These are phyloP conservation scores for Schizothecium vesticola DNA, from an alignment of 495 filamentous ascomycete genomes.

Conservation along the genomic window DNA sequence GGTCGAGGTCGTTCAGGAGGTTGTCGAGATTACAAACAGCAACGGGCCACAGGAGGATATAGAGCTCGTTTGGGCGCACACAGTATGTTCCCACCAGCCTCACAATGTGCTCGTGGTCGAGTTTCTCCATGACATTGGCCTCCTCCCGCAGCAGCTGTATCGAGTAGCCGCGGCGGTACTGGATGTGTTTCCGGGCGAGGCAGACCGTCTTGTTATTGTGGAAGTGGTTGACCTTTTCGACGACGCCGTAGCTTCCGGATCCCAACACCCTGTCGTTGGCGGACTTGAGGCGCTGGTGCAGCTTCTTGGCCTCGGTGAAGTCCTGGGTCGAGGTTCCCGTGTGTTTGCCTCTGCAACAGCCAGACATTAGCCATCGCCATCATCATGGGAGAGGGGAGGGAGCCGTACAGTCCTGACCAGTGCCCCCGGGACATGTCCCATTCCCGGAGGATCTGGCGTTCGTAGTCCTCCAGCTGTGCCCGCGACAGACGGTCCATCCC, in stretches of 20 bases:
- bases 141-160: conserved; percentile 34
- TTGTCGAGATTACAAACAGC: conserved; percentile 37
- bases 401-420: conserved; percentile 34
- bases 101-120: conserved; percentile 39
- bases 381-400: not conserved
- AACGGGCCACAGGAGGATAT: conserved; percentile 39
- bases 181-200: conserved; percentile 31
- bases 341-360: conserved; percentile 28
- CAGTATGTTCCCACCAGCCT: conserved; percentile 41
- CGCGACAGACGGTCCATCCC: conserved; percentile 26
- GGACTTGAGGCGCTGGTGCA: conserved; percentile 27
- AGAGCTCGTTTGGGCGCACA: conserved; percentile 25
- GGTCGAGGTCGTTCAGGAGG: conserved; percentile 36
- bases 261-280: conserved; percentile 24
- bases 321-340: conserved; percentile 20
- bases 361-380: not conserved
- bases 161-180: conserved; percentile 15
- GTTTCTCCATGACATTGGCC: conserved; percentile 39
- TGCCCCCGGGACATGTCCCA: conserved; percentile 27
- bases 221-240: conserved; percentile 30
- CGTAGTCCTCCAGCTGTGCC: conserved; percentile 25
- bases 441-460: conserved; percentile 27
- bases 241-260: conserved; percentile 30
- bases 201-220: conserved; percentile 29
- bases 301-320: conserved; percentile 29